Evolutionary conservation across 345 rosid genomes (phyloP).

Genomic region (Leavenworthia alabamica): DNA sequence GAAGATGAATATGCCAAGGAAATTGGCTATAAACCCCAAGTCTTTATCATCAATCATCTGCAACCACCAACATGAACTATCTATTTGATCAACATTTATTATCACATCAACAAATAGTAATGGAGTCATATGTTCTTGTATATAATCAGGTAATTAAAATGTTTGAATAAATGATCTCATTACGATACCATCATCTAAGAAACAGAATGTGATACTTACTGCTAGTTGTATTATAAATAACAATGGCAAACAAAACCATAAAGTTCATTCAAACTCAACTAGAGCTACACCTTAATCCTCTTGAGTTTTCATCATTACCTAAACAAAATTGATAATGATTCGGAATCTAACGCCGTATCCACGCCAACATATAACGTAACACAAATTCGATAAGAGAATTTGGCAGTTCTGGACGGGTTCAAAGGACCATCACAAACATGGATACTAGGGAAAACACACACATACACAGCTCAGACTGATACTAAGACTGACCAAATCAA

Average conservation of each 20-base stretch:
- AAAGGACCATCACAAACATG: no score
- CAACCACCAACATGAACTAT: constrained; percentile 26
- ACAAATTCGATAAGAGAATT: constrained; percentile 20
- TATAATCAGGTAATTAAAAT: no score
- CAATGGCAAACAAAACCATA: neutral
- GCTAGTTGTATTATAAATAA: neutral
- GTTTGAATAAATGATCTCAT: no score
- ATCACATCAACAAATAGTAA: neutral
- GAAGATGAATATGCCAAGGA: constrained; percentile 75
- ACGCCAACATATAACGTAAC: constrained; percentile 48
- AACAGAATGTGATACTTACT: no score
- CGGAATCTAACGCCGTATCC: constrained; percentile 99
- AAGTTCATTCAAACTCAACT: no score
- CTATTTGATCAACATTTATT: constrained; percentile 5
- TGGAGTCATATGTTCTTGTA: neutral
- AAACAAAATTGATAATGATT: constrained; percentile 45
- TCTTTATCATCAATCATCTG: constrained; percentile 89
- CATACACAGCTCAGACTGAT: no score
- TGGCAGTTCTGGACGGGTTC: constrained; percentile 21
- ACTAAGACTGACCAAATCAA: constrained; percentile 3
- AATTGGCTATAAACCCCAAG: constrained; percentile 66
- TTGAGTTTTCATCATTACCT: no score
- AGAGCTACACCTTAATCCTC: no score
- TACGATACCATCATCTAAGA: no score
- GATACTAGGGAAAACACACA: no score